These are phyloP conservation scores for Picea abies DNA, from an alignment of 83 land plant genomes.

Conservation along the genomic window DNA sequence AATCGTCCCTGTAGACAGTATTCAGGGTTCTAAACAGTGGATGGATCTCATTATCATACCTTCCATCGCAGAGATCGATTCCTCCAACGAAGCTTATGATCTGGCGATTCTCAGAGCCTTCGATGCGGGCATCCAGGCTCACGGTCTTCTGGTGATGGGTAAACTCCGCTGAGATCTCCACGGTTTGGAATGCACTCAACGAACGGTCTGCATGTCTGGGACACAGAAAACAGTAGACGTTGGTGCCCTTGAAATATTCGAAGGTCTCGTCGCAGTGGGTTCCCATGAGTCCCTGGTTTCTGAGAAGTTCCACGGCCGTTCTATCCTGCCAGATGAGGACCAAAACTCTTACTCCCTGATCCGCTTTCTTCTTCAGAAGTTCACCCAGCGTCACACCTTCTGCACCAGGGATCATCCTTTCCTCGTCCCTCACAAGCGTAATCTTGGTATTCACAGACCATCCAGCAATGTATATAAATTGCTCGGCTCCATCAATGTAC, in stretches of 20 bases:
- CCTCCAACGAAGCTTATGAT: constrained; percentile 56
- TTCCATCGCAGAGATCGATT: constrained; percentile 58
- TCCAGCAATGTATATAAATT: constrained; percentile 54
- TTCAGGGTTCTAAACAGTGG: constrained; percentile 58
- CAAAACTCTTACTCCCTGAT: constrained; percentile 39
- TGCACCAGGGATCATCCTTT: constrained; percentile 28
- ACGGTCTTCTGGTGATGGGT: constrained; percentile 66
- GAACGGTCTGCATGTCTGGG: constrained; percentile 33
- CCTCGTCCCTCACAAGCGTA: constrained; percentile 35
- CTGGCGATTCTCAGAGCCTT: constrained; percentile 12
- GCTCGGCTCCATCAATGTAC: constrained; percentile 39
- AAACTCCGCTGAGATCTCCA: constrained; percentile 30
- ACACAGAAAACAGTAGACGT: constrained; percentile 42
- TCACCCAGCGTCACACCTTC: constrained; percentile 44
- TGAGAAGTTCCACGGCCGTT: constrained; percentile 22
- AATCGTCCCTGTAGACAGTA: constrained; percentile 52
- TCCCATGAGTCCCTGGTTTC: constrained; percentile 33
- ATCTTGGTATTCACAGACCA: constrained; percentile 43
- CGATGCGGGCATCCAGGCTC: constrained; percentile 30
- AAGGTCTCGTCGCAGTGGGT: constrained; percentile 45
- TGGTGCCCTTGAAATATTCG: constrained; percentile 30
- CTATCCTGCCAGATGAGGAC: constrained; percentile 50
- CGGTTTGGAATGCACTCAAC: constrained; percentile 22
- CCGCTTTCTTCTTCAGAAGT: constrained; percentile 42
- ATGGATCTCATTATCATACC: constrained; percentile 59